Evolutionary conservation across 2,329 filamentous ascomycete species (phyloP).

Genomic region (Claviceps arundinis): DNA sequence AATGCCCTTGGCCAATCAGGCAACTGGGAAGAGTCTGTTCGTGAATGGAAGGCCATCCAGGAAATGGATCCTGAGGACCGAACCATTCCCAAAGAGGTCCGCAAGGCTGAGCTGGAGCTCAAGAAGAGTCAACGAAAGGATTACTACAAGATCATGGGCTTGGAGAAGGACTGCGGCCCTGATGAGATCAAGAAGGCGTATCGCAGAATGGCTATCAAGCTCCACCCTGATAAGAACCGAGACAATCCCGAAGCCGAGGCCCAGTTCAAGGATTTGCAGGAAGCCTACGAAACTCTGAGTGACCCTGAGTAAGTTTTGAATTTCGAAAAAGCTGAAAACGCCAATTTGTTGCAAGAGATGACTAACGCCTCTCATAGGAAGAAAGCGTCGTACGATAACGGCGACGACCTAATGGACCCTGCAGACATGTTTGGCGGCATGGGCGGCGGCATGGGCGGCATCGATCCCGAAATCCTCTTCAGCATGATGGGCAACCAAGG

Average conservation of each 20-base stretch:
- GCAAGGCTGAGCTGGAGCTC: constrained; percentile 81
- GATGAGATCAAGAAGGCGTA: constrained; percentile 92
- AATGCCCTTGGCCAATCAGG: constrained; percentile 77
- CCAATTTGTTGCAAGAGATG: not conserved
- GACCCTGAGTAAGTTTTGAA: constrained; percentile 64
- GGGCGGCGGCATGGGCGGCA: constrained; percentile 44
- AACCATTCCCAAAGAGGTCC: constrained; percentile 69
- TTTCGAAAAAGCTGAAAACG: not conserved
- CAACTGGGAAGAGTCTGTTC: constrained; percentile 82
- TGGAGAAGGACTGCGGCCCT: constrained; percentile 76
- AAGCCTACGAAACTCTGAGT: constrained; percentile 91
- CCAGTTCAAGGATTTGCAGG: constrained; percentile 94
- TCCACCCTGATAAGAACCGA: constrained; percentile 97
- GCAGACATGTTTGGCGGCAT: constrained; percentile 65
- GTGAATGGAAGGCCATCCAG: constrained; percentile 75
- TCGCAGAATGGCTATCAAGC: constrained; percentile 81
- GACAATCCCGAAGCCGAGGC: constrained; percentile 73
- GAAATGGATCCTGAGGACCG: constrained; percentile 75
- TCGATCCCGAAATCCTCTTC: constrained; percentile 67
- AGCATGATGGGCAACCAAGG: constrained; percentile 67
- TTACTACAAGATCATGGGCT: constrained; percentile 92
- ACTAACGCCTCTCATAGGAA: constrained; percentile 42
- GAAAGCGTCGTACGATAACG: constrained; percentile 79
- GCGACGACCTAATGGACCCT: constrained; percentile 80
- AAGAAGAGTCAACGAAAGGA: constrained; percentile 98